Evolutionary conservation across 108 stramenopile genomes (phyloP).

Genomic region (Fragilaria crotonensis): DNA sequence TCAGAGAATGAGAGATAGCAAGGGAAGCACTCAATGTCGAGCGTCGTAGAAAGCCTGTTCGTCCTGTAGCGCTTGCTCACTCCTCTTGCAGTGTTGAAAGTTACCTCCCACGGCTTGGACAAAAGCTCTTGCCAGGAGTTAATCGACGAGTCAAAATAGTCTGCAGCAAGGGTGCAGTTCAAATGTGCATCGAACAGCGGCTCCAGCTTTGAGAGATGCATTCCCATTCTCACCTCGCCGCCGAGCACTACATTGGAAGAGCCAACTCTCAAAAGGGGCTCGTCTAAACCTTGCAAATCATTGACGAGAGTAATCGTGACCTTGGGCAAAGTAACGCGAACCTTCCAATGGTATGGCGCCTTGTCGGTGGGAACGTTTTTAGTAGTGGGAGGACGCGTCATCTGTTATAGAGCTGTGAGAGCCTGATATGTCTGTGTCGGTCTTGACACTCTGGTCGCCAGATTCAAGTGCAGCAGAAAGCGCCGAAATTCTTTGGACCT

Average conservation of each 20-base stretch:
- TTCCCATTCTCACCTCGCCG: constrained; percentile 9
- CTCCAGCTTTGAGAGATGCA: not conserved
- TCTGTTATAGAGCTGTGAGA: no score
- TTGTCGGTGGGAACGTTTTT: not conserved
- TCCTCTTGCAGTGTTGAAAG: constrained; percentile 44
- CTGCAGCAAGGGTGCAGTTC: constrained; percentile 46
- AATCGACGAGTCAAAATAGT: constrained; percentile 69
- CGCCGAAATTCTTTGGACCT: constrained; percentile 43
- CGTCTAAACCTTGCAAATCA: constrained; percentile 81
- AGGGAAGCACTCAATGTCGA: constrained; percentile 72
- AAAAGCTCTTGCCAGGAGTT: constrained; percentile 63
- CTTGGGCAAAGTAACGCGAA: constrained; percentile 61
- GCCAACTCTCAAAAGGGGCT: constrained; percentile 64
- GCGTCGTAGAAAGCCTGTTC: constrained; percentile 43
- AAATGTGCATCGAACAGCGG: constrained; percentile 30
- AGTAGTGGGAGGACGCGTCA: not conserved
- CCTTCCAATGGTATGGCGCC: not conserved
- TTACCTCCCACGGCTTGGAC: constrained; percentile 63
- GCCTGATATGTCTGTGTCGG: constrained; percentile 1
- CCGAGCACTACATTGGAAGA: constrained; percentile 49
- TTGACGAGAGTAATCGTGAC: constrained; percentile 61
- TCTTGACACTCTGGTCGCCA: not conserved
- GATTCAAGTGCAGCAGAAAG: constrained; percentile 49
- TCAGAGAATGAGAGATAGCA: constrained; percentile 76
- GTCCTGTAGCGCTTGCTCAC: constrained; percentile 37